Evolutionary conservation across 2,329 filamentous ascomycete species (phyloP), one percentile per base, ranked within the genome.

Genomic region (Exophiala xenobiotica): DNA sequence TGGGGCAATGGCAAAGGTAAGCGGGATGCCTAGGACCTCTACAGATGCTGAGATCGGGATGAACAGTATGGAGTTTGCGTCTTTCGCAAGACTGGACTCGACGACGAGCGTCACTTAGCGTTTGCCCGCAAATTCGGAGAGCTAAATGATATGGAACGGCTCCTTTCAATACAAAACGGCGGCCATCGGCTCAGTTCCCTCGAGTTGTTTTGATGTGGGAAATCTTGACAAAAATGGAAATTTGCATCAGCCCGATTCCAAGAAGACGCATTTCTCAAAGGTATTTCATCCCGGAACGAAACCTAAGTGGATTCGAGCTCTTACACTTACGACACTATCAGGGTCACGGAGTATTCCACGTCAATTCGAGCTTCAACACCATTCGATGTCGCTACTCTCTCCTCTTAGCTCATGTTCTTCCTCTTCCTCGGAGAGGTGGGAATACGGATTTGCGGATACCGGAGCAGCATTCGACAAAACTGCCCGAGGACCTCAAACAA

Each of bases 201-300:
- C n/a, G n/a, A n/a, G n/a, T n/a, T n/a, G n/a, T n/a, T 82, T 82
- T 62, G 80, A 83, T 57, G 78, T 78, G 0, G 71, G 76, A 45
- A 83, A 83, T 62, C 66, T 81, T 9, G 72, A 79, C 42, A 68
- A 70, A 1, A 71, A 79, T 35, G 74, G 74, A 38, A 64, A 65
- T 1, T 58, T 78, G 1, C 67, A 77, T n/a, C n/a, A n/a, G n/a
- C n/a, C n/a, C n/a, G n/a, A n/a, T n/a, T n/a, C n/a, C n/a, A n/a
- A n/a, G n/a, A n/a, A n/a, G n/a, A n/a, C n/a, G n/a, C n/a, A n/a
- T n/a, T n/a, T n/a, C n/a, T n/a, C n/a, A n/a, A n/a, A n/a, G n/a
- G n/a, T n/a, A n/a, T n/a, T n/a, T n/a, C n/a, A n/a, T n/a, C n/a
- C n/a, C n/a, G n/a, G n/a, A n/a, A n/a, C n/a, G n/a, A n/a, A n/a